Evolutionary conservation across 768 basidiomycete genomes (phyloP).

Genomic region (Cubamyces sp.): DNA sequence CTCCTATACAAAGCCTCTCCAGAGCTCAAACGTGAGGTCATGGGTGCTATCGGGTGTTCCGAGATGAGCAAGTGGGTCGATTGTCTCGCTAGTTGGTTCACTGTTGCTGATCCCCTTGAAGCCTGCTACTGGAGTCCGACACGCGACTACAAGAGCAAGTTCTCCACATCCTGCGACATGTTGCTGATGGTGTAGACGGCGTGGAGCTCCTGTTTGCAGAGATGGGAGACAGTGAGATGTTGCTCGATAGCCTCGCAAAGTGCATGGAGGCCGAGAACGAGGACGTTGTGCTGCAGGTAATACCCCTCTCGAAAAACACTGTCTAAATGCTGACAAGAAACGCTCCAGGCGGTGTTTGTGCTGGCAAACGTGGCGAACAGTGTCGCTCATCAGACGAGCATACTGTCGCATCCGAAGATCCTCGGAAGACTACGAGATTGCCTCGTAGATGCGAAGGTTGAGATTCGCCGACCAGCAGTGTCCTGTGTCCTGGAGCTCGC

Average conservation of each 20-base stretch:
- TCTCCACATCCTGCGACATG: slow-evolving; percentile 65
- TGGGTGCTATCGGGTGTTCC: slow-evolving; percentile 70
- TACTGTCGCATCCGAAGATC: slow-evolving; percentile 55
- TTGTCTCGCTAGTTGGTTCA: neutral
- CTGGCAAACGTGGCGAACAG: slow-evolving; percentile 76
- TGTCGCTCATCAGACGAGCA: slow-evolving; percentile 48
- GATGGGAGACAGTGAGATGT: slow-evolving; percentile 46
- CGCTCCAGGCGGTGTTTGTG: slow-evolving; percentile 53
- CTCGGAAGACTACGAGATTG: slow-evolving; percentile 58
- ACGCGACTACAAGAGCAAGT: slow-evolving; percentile 70
- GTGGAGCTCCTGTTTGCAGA: slow-evolving; percentile 61
- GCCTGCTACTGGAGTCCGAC: slow-evolving; percentile 59
- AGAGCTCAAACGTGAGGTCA: slow-evolving; percentile 67
- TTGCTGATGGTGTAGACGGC: slow-evolving; percentile 68
- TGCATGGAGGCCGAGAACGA: slow-evolving; percentile 57
- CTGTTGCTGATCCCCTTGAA: slow-evolving; percentile 31
- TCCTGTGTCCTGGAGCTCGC: slow-evolving; percentile 63
- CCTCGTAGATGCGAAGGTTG: slow-evolving; percentile 61
- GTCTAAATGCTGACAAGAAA: neutral
- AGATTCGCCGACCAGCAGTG: slow-evolving; percentile 63
- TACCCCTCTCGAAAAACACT: neutral
- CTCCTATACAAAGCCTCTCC: slow-evolving; percentile 64
- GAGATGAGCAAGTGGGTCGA: slow-evolving; percentile 56
- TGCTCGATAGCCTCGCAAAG: slow-evolving; percentile 50
- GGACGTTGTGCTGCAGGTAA: slow-evolving; percentile 57